A percentile compares a stretch with the other conserved stretches of the same genome.
These are phyloP conservation scores for Arctium lappa DNA, from an alignment of 129 eudicot species.

Conservation along the genomic window DNA sequence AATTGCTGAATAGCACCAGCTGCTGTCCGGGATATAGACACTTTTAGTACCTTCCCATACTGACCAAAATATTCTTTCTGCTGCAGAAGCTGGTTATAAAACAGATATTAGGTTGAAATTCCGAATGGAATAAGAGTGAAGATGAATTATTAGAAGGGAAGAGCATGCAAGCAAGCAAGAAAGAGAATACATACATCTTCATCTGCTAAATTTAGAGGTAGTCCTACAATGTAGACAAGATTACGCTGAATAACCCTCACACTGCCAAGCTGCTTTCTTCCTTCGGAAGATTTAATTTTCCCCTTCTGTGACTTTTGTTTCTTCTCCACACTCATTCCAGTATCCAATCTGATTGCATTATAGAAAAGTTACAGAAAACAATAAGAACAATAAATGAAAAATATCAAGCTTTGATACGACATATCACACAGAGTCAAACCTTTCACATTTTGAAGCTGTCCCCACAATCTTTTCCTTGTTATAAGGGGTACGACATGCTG, in stretches of 20 bases:
- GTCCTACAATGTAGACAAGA: conserved; percentile 53
- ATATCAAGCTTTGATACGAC: not conserved
- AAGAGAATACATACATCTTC: conserved; percentile 44
- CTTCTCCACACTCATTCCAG: conserved; percentile 41
- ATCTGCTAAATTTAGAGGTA: conserved; percentile 60
- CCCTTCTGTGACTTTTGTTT: conserved; percentile 52
- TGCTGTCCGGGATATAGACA: conserved; percentile 61
- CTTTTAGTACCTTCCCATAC: conserved; percentile 62
- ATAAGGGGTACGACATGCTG: conserved; percentile 69
- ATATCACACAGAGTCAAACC: conserved; percentile 29
- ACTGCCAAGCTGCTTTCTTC: conserved; percentile 49
- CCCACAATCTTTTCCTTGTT: conserved; percentile 60
- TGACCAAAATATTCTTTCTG: conserved; percentile 52
- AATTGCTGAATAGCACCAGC: conserved; percentile 53
- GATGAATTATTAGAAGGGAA: not conserved
- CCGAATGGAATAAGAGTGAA: not conserved
- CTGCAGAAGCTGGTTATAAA: conserved; percentile 43
- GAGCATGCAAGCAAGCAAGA: not conserved
- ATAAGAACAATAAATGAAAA: not conserved
- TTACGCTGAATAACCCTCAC: conserved; percentile 63
- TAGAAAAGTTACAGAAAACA: not conserved
- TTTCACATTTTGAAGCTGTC: conserved; percentile 42
- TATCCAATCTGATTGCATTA: conserved; percentile 30
- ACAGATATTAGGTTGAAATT: not conserved
- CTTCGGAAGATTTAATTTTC: conserved; percentile 45